Conservation (phyloP, 164 flowering plant genomes). For the Paratinospora sagittata region DNA sequence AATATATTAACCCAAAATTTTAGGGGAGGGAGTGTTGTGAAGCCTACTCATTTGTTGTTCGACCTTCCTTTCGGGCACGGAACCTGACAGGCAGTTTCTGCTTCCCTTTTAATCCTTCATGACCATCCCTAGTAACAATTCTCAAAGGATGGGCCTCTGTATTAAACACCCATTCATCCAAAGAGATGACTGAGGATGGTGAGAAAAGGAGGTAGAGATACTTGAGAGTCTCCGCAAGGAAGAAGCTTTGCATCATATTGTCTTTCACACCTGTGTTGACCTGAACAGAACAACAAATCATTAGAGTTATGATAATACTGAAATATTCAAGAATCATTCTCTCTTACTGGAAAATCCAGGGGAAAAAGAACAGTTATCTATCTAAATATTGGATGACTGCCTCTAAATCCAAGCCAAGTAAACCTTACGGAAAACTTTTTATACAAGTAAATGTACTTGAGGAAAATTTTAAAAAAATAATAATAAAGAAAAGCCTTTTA, state of each 20-base stretch:
- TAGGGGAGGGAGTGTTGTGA: background rate
- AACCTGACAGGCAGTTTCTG: conserved; percentile 29
- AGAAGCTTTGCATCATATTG: conserved; percentile 96
- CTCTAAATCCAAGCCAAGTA: background rate
- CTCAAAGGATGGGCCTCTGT: conserved; percentile 93
- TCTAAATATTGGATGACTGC: too few relatives aligned
- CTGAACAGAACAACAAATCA: conserved; percentile 26
- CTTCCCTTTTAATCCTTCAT: conserved; percentile 21
- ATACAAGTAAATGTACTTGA: background rate
- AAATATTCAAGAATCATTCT: background rate
- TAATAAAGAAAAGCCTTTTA: too few relatives aligned
- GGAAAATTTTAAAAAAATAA: too few relatives aligned
- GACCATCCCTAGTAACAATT: conserved; percentile 43
- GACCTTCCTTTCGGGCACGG: conserved; percentile 64
- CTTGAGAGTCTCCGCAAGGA: conserved; percentile 93
- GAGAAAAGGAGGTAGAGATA: conserved; percentile 88
- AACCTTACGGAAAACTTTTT: background rate
- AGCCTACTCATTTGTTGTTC: conserved; percentile 21
- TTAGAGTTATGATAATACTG: background rate
- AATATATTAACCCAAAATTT: conserved; percentile 10
- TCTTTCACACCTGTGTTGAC: conserved; percentile 79
- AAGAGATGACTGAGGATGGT: conserved; percentile 61
- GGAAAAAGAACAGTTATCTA: background rate
- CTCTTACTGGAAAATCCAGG: background rate
- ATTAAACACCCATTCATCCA: conserved; percentile 95